A percentile compares a stretch with the other conserved stretches of the same genome.
These are phyloP conservation scores for Camelina sativa DNA, from an alignment of 345 rosid genomes.

Conservation along the genomic window DNA sequence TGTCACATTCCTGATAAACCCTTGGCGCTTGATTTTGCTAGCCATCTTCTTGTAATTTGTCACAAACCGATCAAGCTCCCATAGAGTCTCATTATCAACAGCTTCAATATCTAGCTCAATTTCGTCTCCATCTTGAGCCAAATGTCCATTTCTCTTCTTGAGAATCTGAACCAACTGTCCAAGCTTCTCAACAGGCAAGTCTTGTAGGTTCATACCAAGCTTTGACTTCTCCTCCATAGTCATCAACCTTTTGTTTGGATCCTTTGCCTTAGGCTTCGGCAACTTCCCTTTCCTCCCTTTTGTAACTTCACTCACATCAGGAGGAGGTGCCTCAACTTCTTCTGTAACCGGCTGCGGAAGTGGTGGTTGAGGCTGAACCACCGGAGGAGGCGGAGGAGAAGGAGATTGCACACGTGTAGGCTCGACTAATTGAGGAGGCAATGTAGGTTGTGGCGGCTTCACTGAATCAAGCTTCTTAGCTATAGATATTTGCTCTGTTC, in stretches of 20 bases:
- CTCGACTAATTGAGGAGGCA: constrained; percentile 28
- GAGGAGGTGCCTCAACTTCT: constrained; percentile 7
- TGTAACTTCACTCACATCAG: constrained; percentile 16
- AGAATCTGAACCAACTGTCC: constrained; percentile 73
- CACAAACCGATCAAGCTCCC: constrained; percentile 86
- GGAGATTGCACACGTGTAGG: constrained; percentile 12
- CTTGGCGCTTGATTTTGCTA: constrained; percentile 76
- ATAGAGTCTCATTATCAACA: constrained; percentile 68
- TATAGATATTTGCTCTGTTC: constrained; percentile 35
- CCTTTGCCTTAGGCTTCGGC: constrained; percentile 85
- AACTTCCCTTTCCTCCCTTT: constrained; percentile 49
- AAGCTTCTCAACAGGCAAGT: constrained; percentile 79
- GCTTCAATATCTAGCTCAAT: constrained; percentile 80
- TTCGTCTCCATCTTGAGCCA: constrained; percentile 81
- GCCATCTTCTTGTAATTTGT: constrained; percentile 76
- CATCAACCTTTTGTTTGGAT: constrained; percentile 77
- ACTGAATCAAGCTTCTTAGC: constrained; percentile 41
- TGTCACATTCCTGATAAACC: constrained; percentile 37
- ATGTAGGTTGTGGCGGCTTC: constrained; percentile 29
- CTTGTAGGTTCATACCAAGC: constrained; percentile 70
- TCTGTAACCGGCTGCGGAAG: constrained; percentile 42
- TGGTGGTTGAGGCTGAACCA: constrained; percentile 45
- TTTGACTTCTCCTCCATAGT: constrained; percentile 73
- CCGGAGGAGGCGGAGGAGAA: constrained; percentile 22
- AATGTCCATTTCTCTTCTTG: constrained; percentile 67